Base-by-base conservation (phyloP, 129 eudicot species). In the Glebionis coronaria region DNA sequence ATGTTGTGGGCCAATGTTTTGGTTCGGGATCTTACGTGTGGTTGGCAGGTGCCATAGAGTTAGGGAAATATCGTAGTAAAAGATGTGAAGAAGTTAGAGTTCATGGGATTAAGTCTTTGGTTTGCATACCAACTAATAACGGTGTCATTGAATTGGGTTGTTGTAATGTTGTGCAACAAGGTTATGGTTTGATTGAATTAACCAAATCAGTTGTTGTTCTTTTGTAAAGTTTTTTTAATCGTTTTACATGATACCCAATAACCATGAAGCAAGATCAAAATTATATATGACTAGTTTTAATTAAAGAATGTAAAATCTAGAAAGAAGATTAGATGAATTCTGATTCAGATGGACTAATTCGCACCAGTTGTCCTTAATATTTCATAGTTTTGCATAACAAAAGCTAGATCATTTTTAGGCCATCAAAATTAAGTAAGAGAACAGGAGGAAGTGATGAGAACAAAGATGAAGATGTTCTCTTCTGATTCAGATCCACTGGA, bases 131-230 rank as follows among this genome's bases (percentile, higher is more conserved):
- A 31, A 81, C 81, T 72, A 46, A 78, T 0, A 29, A 61, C 40
- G 81, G 85, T 20, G 73, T 76, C 38, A 61, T 76, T 61, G 85
- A 81, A 16, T 47, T 81, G 12, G 85, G 81, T 4, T 81, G 81
- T 23, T 38, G 53, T 0, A 55, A 67, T 21, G 21, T 71, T 9
- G 61, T 76, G 1, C 62, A 67, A 57, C 51, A 81, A 14, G 75
- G 76, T 23, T 23, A 2, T 23, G 25, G 25, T 23, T 23, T 23
- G 25, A 23, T 23, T 23, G 25, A 23, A 23, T 23, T 23, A 2
- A 23, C 25, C 1, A 23, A 23, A 23, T 23, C 5, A 60, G 49
- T 71, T 63, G 58, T 8, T 18, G 75, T 3, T 20, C 69, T 5
- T 72, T 66, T 10, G 44, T 78, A 8, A 58, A 66, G 16, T n/a